Evolutionary conservation across 2,329 filamentous ascomycete genomes (phyloP).

Genomic region (Arthroderma sp.): DNA sequence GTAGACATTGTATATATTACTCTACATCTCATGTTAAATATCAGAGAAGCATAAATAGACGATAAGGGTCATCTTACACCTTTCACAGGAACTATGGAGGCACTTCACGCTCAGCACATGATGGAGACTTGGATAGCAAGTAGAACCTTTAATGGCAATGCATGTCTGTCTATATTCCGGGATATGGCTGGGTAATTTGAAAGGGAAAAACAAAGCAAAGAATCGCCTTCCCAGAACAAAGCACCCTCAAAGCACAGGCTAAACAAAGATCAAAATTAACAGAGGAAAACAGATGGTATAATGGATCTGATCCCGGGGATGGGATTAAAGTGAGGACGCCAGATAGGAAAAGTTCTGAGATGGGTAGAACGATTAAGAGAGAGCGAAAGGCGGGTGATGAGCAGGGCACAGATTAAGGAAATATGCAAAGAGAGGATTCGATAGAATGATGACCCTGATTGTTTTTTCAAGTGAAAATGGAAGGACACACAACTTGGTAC

Average conservation of each 20-base stretch:
- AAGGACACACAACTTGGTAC: neutral
- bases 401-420: slow-evolving; percentile 13
- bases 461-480: neutral
- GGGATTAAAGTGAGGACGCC: neutral
- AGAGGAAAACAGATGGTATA: slow-evolving; percentile 1
- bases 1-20: neutral
- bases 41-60: neutral
- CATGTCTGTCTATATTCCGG: slow-evolving; percentile 2
- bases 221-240: slow-evolving; percentile 1
- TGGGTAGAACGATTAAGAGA: slow-evolving; percentile 1
- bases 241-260: neutral
- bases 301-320: neutral
- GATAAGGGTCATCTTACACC: neutral
- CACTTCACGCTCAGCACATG: neutral
- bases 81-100: neutral
- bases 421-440: slow-evolving; percentile 9
- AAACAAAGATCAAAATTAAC: neutral
- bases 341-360: slow-evolving; percentile 10
- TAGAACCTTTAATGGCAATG: neutral
- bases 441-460: slow-evolving; percentile 5
- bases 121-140: neutral
- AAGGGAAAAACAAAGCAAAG: neutral
- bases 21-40: neutral
- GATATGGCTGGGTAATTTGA: slow-evolving; percentile 15
- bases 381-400: slow-evolving; percentile 6